A percentile compares a stretch with the other conserved stretches of the same genome.
These are phyloP conservation scores for Aegilops bicornis DNA, from an alignment of 176 grass and related monocot genomes.

Conservation along the genomic window DNA sequence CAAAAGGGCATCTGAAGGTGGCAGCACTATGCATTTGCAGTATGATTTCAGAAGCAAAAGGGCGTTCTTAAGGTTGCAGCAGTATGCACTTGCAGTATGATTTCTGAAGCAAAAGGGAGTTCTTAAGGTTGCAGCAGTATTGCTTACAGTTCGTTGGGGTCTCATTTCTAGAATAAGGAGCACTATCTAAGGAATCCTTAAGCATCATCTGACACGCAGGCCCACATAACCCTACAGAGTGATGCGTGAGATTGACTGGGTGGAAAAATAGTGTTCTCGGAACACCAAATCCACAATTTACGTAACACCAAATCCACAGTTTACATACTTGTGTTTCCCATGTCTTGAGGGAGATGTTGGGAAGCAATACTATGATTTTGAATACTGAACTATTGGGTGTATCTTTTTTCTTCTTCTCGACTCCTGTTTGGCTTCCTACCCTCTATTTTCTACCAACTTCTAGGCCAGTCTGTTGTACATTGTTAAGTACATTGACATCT, in stretches of 20 bases:
- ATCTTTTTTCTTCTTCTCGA: conserved; percentile 33
- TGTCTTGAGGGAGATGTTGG: conserved; percentile 9
- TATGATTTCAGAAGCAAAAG: neutral
- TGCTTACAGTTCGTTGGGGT: conserved; percentile 26
- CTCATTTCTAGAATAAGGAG: conserved; percentile 25
- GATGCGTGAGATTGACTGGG: neutral
- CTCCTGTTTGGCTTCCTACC: conserved; percentile 30
- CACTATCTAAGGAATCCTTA: conserved; percentile 20
- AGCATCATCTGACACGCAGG: neutral
- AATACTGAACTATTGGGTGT: conserved; percentile 10
- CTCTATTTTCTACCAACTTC: conserved; percentile 23
- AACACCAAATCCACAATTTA: neutral
- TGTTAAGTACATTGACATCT: conserved; percentile 8
- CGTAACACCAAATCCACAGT: neutral
- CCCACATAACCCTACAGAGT: conserved; percentile 29
- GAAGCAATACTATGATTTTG: neutral
- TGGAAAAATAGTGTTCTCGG: neutral
- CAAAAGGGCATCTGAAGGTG: conserved; percentile 39
- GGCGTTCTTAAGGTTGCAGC: neutral
- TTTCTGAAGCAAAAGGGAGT: neutral
- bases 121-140: conserved; percentile 1
- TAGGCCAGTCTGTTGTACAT: neutral
- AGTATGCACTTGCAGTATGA: conserved; percentile 31
- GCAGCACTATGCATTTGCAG: conserved; percentile 25
- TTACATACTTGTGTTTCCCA: conserved; percentile 44